Percentiles rank a stretch among this genome's conserved stretches.
Conservation (phyloP, 768 basidiomycete species). For the Hericium alpestre region DNA sequence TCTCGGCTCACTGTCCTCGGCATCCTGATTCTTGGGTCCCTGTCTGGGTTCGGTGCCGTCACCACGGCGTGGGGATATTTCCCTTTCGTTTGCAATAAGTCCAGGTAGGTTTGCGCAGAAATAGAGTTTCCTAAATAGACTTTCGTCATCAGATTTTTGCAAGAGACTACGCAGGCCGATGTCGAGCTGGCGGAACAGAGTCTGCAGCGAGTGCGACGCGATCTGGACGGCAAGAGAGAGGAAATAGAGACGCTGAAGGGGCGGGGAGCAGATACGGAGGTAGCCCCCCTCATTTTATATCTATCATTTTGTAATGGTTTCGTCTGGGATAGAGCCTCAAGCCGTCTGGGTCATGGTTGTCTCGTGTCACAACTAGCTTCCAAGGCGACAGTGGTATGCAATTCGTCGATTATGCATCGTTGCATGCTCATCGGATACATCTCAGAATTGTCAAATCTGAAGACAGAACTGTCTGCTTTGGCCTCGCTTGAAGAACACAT, state of each 20-base stretch:
- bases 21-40: constrained; percentile 63
- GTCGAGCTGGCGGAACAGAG: constrained; percentile 47
- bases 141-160: too few species aligned
- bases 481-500: constrained; percentile 11
- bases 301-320: neutral
- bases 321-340: neutral
- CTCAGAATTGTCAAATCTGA: constrained; percentile 12
- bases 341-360: constrained; percentile 29
- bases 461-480: constrained; percentile 10
- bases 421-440: neutral
- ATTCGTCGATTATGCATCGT: neutral
- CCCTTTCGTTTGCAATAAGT: constrained; percentile 27
- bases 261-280: constrained; percentile 20
- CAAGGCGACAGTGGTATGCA: constrained; percentile 30
- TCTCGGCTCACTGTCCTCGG: constrained; percentile 67
- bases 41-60: constrained; percentile 74
- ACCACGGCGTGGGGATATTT: constrained; percentile 55
- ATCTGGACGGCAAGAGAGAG: constrained; percentile 33
- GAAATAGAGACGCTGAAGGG: constrained; percentile 19
- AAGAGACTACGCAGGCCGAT: constrained; percentile 39
- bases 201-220: constrained; percentile 47
- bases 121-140: too few species aligned
- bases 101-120: constrained; percentile 14
- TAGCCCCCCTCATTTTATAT: neutral
- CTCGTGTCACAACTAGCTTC: constrained; percentile 39